Conservation (phyloP, 2,329 filamentous ascomycete species). For the Periconia digitata region DNA sequence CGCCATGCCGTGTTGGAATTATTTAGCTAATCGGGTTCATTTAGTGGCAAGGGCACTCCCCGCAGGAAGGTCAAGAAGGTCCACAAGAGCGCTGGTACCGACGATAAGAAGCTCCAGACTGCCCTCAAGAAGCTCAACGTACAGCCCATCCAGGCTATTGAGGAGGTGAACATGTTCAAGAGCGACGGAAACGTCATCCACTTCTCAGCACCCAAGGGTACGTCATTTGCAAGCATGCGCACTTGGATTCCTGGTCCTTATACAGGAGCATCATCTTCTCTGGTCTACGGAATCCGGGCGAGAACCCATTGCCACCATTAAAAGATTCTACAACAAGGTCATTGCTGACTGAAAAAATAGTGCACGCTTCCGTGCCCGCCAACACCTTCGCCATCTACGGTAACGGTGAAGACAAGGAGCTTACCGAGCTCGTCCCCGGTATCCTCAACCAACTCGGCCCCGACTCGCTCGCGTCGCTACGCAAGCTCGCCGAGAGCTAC, state of each 20-base stretch:
- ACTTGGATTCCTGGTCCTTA: not conserved
- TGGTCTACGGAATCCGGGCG: not conserved
- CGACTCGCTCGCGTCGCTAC: conserved; percentile 94
- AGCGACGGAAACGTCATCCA: conserved; percentile 99
- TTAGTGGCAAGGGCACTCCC: conserved; percentile 94
- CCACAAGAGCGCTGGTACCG: conserved; percentile 85
- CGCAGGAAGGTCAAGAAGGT: conserved; percentile 98
- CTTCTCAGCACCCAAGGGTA: conserved; percentile 97
- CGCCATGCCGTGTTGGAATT: not conserved
- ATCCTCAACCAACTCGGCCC: conserved; percentile 99
- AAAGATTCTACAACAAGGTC: conserved; percentile 1
- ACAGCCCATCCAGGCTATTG: conserved; percentile 98
- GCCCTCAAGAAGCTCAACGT: conserved; percentile 99
- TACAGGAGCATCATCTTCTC: not conserved
- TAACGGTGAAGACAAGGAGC: conserved; percentile 98
- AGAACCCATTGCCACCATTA: not conserved
- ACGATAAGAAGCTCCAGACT: conserved; percentile 99
- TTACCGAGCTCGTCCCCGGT: conserved; percentile 97
- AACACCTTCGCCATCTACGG: conserved; percentile 99
- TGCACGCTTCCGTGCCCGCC: conserved; percentile 93
- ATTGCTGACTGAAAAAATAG: conserved; percentile 51
- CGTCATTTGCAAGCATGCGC: conserved; percentile 40
- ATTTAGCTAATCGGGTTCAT: conserved; percentile 25
- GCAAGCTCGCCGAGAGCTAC: conserved; percentile 99
- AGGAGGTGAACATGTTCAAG: conserved; percentile 99